Evolutionary conservation across 1,284 basidiomycete genomes (phyloP), one percentile per base, ranked within the genome.

Genomic region (Marasmius fiardii): DNA sequence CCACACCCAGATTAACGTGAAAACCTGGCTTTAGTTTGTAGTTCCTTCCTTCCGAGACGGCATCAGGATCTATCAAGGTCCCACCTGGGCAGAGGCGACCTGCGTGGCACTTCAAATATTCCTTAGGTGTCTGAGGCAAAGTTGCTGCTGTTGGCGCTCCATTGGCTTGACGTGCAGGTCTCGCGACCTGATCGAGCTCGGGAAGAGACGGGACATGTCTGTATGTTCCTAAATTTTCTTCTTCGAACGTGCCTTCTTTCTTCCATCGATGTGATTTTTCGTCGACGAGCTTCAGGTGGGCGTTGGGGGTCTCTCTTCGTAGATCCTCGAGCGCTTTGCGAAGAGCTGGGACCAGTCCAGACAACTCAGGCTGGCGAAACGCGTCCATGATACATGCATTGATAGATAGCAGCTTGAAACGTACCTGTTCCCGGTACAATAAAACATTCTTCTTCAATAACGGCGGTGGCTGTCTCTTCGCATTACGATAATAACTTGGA

Each of bases 1-100:
- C 39, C 20, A 41, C 16, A 14, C 11, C 11, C 20, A 41, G n/a
- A 41, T 16, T 41, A 41, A 16, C 16, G 11, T 41, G n/a, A n/a
- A 41, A 41, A 4, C 20, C 39, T 20, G 39, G 39, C 4, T 34
- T 50, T 28, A 50, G n/a, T 28, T 47, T 51, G 43, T 56, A 56
- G 16, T 56, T 37, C 43, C 31, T 56, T 16, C 54, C 54, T 47
- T 56, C 54, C n/a, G 44, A 44, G 28, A 49, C 39, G 2, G 53
- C 56, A 31, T 53, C 56, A 23, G 51, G 52, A 44, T 57, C 56
- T 23, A 43, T 47, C 24, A 53, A 28, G n/a, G 4, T 57, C 56
- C 56, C 56, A 57, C 11, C 56, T 51, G 20, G 56, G 56, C 11
- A 57, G 24, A 24, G 56, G 56, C 18, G 35, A 20, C 20, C 56